A percentile compares a stretch with the other conserved stretches of the same genome.
Conservation (phyloP, 2,329 filamentous ascomycete genomes). For the Nannizziopsis arthrosporioides region DNA sequence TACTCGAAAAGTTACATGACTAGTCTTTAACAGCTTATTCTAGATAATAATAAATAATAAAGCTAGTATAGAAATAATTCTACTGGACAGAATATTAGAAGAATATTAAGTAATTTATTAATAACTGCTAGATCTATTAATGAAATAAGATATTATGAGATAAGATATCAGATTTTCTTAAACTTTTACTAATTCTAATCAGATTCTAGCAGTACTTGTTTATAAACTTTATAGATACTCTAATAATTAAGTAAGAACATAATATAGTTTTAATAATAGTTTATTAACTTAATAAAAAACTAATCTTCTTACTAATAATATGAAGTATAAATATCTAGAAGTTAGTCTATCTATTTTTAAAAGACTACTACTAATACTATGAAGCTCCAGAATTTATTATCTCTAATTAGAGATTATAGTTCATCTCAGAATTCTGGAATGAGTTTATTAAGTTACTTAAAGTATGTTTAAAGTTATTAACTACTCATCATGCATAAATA, state of each 20-base stretch:
- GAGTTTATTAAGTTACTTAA: neutral
- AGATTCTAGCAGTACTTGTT: neutral
- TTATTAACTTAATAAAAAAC: neutral
- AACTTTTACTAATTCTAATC: neutral
- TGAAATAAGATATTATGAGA: neutral
- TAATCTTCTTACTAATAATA: neutral
- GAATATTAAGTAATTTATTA: neutral
- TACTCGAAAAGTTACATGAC: neutral
- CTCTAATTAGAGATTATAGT: neutral
- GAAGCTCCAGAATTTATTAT: neutral
- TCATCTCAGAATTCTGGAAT: neutral
- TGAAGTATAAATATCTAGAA: neutral
- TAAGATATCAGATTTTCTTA: neutral
- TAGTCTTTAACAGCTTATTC: neutral
- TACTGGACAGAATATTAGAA: neutral
- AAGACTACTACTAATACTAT: neutral
- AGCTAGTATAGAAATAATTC: neutral
- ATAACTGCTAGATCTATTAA: neutral
- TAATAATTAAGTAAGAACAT: neutral
- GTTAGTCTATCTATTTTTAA: neutral
- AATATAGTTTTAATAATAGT: neutral
- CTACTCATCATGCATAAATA: neutral
- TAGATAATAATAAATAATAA: too few species aligned
- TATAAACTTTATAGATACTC: neutral
- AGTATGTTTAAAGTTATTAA: too few species aligned